phyloP scores from a whole-genome alignment of 2,329 filamentous ascomycete species.

The Neonectria ditissima region DNA sequence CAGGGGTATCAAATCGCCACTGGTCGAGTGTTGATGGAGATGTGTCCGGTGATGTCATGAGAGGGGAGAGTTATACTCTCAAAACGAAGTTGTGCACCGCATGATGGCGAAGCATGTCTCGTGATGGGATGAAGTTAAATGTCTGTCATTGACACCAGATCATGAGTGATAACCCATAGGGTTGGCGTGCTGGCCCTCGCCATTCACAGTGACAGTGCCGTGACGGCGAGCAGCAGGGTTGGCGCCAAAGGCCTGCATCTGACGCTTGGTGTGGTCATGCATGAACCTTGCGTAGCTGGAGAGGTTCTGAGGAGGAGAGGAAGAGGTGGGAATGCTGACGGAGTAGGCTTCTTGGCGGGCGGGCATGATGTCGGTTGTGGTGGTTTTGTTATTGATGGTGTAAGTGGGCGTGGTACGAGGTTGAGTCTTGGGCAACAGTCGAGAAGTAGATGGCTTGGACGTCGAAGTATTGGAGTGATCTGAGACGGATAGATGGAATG shows the following conservation, averaged over 20 bases:
- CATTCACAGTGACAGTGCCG: slow-evolving; percentile 45
- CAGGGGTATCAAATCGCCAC: slow-evolving; percentile 6
- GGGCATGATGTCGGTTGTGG: slow-evolving; percentile 50
- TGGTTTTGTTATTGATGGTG: background rate
- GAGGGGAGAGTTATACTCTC: background rate
- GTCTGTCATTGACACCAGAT: background rate
- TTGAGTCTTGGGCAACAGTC: background rate
- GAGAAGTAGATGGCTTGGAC: background rate
- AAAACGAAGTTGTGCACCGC: background rate
- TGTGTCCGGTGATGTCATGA: slow-evolving; percentile 19
- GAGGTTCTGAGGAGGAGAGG: slow-evolving; percentile 59
- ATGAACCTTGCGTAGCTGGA: slow-evolving; percentile 71
- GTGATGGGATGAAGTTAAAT: background rate
- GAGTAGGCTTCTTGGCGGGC: slow-evolving; percentile 55
- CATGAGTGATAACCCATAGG: slow-evolving; percentile 33
- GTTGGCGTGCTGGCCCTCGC: slow-evolving; percentile 30
- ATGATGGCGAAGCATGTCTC: background rate
- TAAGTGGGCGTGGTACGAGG: background rate
- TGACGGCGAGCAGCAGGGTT: slow-evolving; percentile 19
- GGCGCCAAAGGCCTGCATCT: slow-evolving; percentile 68
- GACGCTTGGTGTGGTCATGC: slow-evolving; percentile 73
- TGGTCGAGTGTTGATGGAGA: background rate
- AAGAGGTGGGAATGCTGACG: slow-evolving; percentile 52
- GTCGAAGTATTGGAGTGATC: slow-evolving; percentile 1
- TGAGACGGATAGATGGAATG: slow-evolving; percentile 1